These are phyloP conservation scores for Aspergillus kassunensis DNA, from an alignment of 495 filamentous ascomycete species.

Conservation along the genomic window DNA sequence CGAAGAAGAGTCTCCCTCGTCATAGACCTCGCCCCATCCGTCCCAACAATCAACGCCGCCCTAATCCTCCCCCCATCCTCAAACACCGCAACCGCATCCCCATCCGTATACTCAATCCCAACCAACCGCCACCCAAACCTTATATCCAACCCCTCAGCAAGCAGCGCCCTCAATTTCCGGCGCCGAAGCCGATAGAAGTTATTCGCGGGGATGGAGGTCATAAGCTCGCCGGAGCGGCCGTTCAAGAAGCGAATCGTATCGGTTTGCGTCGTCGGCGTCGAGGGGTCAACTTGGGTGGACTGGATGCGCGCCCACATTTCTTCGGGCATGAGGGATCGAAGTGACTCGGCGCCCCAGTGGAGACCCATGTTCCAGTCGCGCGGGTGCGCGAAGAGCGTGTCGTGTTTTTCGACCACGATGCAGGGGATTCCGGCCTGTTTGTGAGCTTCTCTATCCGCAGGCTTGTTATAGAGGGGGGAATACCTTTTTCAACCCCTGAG, in stretches of 20 bases:
- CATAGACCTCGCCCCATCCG: slow-evolving; percentile 44
- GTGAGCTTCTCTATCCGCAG: neutral
- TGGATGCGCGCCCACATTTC: slow-evolving; percentile 29
- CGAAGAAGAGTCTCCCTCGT: slow-evolving; percentile 40
- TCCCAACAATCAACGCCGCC: slow-evolving; percentile 35
- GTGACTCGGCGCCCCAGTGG: slow-evolving; percentile 47
- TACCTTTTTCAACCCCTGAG: slow-evolving; percentile 46
- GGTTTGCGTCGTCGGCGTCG: slow-evolving; percentile 25
- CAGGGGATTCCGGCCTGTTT: slow-evolving; percentile 45
- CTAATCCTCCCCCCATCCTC: slow-evolving; percentile 14
- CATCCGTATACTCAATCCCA: slow-evolving; percentile 8
- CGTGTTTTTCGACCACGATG: slow-evolving; percentile 46
- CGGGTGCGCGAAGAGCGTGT: slow-evolving; percentile 30
- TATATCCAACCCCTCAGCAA: slow-evolving; percentile 39
- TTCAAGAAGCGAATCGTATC: slow-evolving; percentile 42
- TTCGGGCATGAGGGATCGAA: slow-evolving; percentile 36
- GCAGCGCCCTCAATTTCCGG: slow-evolving; percentile 34
- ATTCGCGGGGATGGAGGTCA: slow-evolving; percentile 31
- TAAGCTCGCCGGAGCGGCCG: slow-evolving; percentile 43
- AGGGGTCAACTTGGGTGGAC: slow-evolving; percentile 38
- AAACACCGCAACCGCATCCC: slow-evolving; percentile 23
- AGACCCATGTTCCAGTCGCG: slow-evolving; percentile 56
- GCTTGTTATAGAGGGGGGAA: too few species aligned
- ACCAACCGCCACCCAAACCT: slow-evolving; percentile 11
- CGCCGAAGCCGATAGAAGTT: slow-evolving; percentile 46